phyloP scores from a whole-genome alignment of 2,329 filamentous ascomycete genomes.

The Fusarium napiforme region DNA sequence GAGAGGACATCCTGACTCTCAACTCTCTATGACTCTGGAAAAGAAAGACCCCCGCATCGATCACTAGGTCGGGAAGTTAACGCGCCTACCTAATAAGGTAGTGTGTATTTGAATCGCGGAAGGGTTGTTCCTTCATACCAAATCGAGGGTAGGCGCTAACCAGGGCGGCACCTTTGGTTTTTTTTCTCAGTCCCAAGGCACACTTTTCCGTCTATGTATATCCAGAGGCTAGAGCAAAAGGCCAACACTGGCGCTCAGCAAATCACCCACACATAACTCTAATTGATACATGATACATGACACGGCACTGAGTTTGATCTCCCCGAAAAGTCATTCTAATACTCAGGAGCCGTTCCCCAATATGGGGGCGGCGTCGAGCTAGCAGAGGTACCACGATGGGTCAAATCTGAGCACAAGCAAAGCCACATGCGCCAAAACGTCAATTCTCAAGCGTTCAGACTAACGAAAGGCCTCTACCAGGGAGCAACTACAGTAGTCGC shows the following conservation, averaged over 20 bases:
- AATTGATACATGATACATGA: constrained; percentile 3
- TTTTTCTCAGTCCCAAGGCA: background rate
- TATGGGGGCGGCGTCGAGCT: constrained; percentile 38
- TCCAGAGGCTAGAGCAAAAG: background rate
- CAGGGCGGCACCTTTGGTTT: background rate
- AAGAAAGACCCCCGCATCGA: constrained; percentile 6
- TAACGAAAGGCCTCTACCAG: constrained; percentile 5
- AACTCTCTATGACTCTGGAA: background rate
- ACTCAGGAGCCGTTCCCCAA: constrained; percentile 27
- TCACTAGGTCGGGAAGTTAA: background rate
- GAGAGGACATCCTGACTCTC: background rate
- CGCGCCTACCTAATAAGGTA: background rate
- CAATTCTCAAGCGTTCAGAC: constrained; percentile 22
- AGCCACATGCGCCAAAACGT: constrained; percentile 33
- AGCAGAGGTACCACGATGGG: constrained; percentile 27
- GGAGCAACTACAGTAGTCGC: background rate
- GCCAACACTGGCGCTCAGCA: constrained; percentile 6
- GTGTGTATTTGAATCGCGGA: background rate
- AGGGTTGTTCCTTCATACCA: constrained; percentile 18
- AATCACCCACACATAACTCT: constrained; percentile 11
- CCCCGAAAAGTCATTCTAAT: constrained; percentile 18
- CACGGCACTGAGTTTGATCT: constrained; percentile 8
- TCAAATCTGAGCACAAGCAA: constrained; percentile 23
- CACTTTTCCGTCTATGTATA: constrained; percentile 1
- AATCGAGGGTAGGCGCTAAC: background rate